A percentile compares a stretch with the other conserved stretches of the same genome.
phyloP scores from a whole-genome alignment of 768 basidiomycete species.

The Galerina marginata region DNA sequence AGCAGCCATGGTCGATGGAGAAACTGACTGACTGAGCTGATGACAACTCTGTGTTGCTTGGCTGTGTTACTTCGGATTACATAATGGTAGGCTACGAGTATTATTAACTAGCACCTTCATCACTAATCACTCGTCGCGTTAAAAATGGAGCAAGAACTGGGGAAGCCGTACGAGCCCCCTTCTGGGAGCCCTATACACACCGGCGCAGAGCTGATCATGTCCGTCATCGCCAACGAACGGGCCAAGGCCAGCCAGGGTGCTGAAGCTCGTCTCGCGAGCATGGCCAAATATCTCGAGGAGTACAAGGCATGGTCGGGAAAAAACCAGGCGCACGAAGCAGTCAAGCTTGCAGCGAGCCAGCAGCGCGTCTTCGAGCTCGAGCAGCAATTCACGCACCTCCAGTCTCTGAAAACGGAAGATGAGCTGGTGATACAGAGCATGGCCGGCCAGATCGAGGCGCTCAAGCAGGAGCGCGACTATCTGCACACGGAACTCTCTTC shows the following conservation, averaged over 20 bases:
- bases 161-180: neutral
- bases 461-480: conserved; percentile 2
- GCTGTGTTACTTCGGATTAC: conserved; percentile 2
- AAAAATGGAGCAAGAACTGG: neutral
- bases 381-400: neutral
- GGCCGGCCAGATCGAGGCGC: neutral
- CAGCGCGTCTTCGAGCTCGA: neutral
- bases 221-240: neutral
- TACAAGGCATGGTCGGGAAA: neutral
- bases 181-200: neutral
- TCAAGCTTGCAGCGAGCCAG: neutral
- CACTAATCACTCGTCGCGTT: neutral
- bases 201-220: neutral
- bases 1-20: conserved; percentile 47
- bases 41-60: conserved; percentile 27
- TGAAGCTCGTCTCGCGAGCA: neutral
- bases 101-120: neutral
- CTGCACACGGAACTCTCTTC: neutral
- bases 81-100: neutral
- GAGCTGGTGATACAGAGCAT: neutral
- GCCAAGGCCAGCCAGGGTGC: neutral
- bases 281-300: neutral
- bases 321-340: neutral
- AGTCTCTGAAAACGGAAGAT: conserved; percentile 1
- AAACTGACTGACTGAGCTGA: conserved; percentile 11